Conservation (phyloP, 1,284 basidiomycete genomes). For the Mycosarcoma mackinlayi region DNA sequence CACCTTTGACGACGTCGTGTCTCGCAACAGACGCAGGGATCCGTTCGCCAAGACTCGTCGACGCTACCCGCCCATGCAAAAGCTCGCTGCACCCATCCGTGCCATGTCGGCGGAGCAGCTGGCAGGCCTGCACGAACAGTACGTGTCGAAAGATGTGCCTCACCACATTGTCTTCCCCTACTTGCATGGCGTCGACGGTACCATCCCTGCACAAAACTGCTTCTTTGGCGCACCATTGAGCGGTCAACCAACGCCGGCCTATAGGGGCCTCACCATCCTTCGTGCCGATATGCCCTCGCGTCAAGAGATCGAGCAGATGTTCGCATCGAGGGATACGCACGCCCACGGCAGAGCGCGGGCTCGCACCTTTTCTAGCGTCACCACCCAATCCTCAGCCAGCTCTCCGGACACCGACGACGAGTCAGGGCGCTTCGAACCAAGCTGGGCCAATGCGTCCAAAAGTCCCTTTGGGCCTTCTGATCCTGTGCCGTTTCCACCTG, state of each 20-base stretch:
- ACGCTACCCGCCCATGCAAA: conserved; percentile 10
- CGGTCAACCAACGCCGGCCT: conserved; percentile 56
- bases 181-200: conserved; percentile 64
- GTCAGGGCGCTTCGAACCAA: conserved; percentile 27
- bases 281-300: conserved; percentile 63
- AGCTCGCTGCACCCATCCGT: conserved; percentile 53
- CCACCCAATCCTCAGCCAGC: conserved; percentile 46
- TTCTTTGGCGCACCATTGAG: conserved; percentile 58
- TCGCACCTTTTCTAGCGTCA: conserved; percentile 49
- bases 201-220: conserved; percentile 55
- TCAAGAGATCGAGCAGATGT: conserved; percentile 38
- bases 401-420: conserved; percentile 43
- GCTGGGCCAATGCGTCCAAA: conserved; percentile 19
- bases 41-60: background rate
- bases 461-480: conserved; percentile 1
- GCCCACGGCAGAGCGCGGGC: conserved; percentile 25
- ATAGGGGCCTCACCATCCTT: conserved; percentile 65
- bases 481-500: conserved; percentile 10
- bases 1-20: conserved; percentile 11
- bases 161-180: conserved; percentile 64
- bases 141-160: conserved; percentile 57
- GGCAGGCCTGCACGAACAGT: conserved; percentile 49
- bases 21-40: background rate
- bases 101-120: conserved; percentile 59
- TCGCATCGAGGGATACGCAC: conserved; percentile 20